Base-by-base conservation (phyloP, 495 filamentous ascomycete genomes). In the Xanthoparmelia taractica region DNA sequence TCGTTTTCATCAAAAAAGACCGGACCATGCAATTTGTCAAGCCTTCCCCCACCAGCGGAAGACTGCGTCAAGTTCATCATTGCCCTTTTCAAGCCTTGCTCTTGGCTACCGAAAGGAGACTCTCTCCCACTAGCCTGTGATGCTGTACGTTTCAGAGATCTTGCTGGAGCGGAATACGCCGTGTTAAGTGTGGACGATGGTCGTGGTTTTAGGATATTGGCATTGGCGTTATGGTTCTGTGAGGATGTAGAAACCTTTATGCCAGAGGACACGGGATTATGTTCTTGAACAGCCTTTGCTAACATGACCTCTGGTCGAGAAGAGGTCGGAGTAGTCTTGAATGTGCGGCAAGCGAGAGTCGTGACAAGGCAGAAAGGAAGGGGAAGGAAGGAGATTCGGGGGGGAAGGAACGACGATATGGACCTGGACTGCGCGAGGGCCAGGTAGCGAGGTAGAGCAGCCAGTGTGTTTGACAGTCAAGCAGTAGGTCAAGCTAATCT, bases 1-100 rank as follows among this genome's bases (percentile, higher is more conserved):
- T 83, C 80, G 59, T 83, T 80, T 64, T 81, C 79, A 65, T 82
- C 78, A 52, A 83, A 82, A 60, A 76, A 81, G 34, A 82, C 78
- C 33, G 71, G 61, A 38, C 61, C 63, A 54, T 70, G 69, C 31
- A 70, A 54, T 15, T 58, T 68, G 8, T 64, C 64, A 17, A 70
- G 36, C 48, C 67, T 63, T 11, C 65, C 65, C 47, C 31, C 36
- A 50, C 50, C 54, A 27, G 43, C n/a, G 31, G 68, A 60, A 23
- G 66, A 56, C 29, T 61, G 57, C 27, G 38, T 60, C 36, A 58
- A 25, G 17, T 64, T 29, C 25, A 54, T 55, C 27, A 63, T 47
- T 4, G 43, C 40, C 27, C 45, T 47, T 18, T 50, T 67, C 20
- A 23, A 18, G 1, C 33, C 47, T 18, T 56, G 50, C 58, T 65